Base-by-base conservation (phyloP, 2,329 filamentous ascomycete species). In the Xylaria sp. region DNA sequence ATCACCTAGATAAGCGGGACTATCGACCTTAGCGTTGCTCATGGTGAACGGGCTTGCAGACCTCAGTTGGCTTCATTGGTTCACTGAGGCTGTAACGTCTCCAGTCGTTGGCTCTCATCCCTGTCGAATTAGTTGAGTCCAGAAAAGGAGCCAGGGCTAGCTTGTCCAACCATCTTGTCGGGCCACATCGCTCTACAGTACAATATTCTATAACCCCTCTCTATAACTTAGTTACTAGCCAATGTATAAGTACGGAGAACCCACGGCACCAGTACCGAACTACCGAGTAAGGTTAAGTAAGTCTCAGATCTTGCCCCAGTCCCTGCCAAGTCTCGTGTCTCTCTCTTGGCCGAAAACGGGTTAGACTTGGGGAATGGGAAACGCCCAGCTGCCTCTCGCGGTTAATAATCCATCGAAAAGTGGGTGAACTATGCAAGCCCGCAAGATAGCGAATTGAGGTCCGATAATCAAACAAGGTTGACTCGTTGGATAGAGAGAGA, bases 131-230 rank as follows among this genome's bases (percentile, higher is more conserved):
- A 57, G 52, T 48, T 45, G 61, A 6, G 32, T 41, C 34, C 23
- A 52, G 55, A 41, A 41, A 20, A 46, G n/a, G 41, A 41, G 50
- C 53, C 61, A 66, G 66, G 66, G 59, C 52, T 60, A 48, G 59
- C 48, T 56, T 50, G 66, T 32, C 66, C 68, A 70, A 70, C 68
- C 68, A 70, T 55, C 23, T 58, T 56, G 68, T 59, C 63, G 68
- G 68, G 66, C 66, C 63, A 58, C 43, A 30, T 41, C 32, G 52
- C 15, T 50, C 34, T 28, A 28, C n/a, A n/a, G n/a, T 48, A 10
- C 39, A 12, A n/a, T 25, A 13, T 6, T 25, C 34, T 32, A 34
- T 4, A 4, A 53, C 56, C 45, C 52, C 52, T 60, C 52, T 63
- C 43, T 56, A 41, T n/a, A n/a, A n/a, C n/a, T n/a, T n/a, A n/a